Evolutionary conservation across 1,139 yeast species (phyloP).

Genomic region (Lodderomyces elongisporus): DNA sequence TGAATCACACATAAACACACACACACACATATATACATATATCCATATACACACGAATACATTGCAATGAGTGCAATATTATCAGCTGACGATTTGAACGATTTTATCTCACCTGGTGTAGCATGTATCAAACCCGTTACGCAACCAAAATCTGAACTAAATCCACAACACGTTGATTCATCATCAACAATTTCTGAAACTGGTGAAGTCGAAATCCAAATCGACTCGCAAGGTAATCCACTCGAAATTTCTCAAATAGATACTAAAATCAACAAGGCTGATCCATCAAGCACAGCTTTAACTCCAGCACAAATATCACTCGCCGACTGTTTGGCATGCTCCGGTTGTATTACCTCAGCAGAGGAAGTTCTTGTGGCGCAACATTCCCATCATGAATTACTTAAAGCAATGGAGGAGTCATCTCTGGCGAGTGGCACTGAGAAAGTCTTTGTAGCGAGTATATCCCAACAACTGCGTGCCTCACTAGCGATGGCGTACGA

Average conservation of each 20-base stretch:
- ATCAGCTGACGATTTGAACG: conserved; percentile 87
- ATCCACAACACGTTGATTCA: conserved; percentile 66
- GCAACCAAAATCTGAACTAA: background rate
- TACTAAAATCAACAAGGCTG: no score
- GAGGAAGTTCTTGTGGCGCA: conserved; percentile 89
- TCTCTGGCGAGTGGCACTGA: conserved; percentile 16
- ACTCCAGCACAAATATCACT: conserved; percentile 84
- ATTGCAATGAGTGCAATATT: conserved; percentile 75
- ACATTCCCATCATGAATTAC: conserved; percentile 78
- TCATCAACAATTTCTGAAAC: conserved; percentile 80
- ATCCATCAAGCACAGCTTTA: conserved; percentile 33
- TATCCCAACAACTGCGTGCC: conserved; percentile 83
- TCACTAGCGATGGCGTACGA: conserved; percentile 71
- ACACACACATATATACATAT: background rate
- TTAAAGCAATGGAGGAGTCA: conserved; percentile 47
- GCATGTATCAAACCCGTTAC: conserved; percentile 75
- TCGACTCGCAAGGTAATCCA: conserved; percentile 62
- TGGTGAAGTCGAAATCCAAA: conserved; percentile 56
- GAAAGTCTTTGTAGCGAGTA: conserved; percentile 63
- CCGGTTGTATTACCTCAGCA: conserved; percentile 96
- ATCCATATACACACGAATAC: background rate
- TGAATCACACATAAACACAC: no score
- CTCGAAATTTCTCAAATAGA: conserved; percentile 62
- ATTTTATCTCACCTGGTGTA: conserved; percentile 88
- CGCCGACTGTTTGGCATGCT: conserved; percentile 92